Evolutionary conservation across 2,329 filamentous ascomycete species (phyloP).

Genomic region (Sporothrix protearum): DNA sequence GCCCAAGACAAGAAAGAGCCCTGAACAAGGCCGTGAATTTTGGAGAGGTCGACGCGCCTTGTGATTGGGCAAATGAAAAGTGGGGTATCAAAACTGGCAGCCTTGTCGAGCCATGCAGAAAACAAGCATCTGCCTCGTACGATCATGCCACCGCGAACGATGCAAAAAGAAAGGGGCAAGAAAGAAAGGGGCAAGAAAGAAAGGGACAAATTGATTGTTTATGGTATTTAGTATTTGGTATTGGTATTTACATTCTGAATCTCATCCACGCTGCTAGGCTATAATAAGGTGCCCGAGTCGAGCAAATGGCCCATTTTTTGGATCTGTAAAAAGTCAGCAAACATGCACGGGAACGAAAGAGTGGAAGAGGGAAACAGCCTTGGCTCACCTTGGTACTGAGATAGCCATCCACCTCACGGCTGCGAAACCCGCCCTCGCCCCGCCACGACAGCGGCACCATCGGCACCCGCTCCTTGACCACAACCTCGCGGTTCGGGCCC

Average conservation of each 20-base stretch:
- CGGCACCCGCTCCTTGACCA: slow-evolving; percentile 82
- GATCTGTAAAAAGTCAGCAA: slow-evolving; percentile 63
- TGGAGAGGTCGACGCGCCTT: not conserved
- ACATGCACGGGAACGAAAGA: slow-evolving; percentile 1
- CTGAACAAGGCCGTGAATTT: not conserved
- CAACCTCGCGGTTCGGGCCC: slow-evolving; percentile 80
- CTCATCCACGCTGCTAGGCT: not conserved
- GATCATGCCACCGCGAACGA: too few relatives aligned
- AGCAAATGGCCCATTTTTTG: slow-evolving; percentile 85
- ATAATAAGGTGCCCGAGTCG: slow-evolving; percentile 41
- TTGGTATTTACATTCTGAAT: slow-evolving; percentile 13
- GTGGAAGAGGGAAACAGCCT: not conserved
- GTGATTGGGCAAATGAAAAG: not conserved
- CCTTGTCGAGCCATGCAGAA: not conserved
- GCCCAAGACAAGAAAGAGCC: not conserved
- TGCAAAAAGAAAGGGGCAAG: too few relatives aligned
- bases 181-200: too few relatives aligned
- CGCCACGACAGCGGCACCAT: slow-evolving; percentile 97
- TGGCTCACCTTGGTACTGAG: slow-evolving; percentile 80
- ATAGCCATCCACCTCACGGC: slow-evolving; percentile 89
- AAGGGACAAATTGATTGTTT: too few relatives aligned
- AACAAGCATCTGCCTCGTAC: too few relatives aligned
- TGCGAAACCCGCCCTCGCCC: slow-evolving; percentile 75
- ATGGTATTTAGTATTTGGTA: not conserved
- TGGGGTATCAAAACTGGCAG: not conserved